Conservation (phyloP, 1,284 basidiomycete genomes). For the Marasmius fiardii region DNA sequence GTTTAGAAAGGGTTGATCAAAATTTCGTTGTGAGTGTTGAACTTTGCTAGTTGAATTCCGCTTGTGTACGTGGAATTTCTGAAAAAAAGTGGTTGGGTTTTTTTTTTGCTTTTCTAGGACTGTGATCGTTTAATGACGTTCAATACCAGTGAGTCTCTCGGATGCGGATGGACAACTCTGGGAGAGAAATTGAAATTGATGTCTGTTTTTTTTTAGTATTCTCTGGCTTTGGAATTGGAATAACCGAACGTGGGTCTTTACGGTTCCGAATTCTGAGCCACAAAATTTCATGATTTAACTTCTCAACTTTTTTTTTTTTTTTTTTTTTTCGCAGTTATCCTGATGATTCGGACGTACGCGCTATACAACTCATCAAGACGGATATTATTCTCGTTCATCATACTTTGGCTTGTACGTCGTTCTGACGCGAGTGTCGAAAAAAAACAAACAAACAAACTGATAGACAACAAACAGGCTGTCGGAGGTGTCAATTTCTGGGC, state of each 20-base stretch:
- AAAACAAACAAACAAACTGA: too few relatives aligned
- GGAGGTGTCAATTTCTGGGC: neutral
- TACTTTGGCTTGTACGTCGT: neutral
- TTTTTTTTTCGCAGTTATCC: neutral
- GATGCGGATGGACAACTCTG: neutral
- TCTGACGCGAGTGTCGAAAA: too few relatives aligned
- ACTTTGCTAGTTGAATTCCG: neutral
- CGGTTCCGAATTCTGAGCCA: neutral
- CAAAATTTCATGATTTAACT: neutral
- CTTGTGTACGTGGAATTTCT: neutral
- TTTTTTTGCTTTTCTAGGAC: neutral
- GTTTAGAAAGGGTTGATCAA: neutral
- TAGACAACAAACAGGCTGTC: neutral
- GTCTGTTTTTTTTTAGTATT: neutral
- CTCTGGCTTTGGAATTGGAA: neutral
- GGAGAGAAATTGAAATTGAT: neutral
- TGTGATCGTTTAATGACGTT: neutral
- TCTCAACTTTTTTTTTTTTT: too few relatives aligned
- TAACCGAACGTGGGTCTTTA: neutral
- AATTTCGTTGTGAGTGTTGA: neutral
- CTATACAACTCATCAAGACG: neutral
- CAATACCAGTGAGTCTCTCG: neutral
- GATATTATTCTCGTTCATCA: neutral
- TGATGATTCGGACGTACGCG: neutral
- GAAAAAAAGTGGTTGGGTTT: too few relatives aligned